Evolutionary conservation across 176 grass and related monocot genomes (phyloP).

Genomic region (Bromus sterilis): DNA sequence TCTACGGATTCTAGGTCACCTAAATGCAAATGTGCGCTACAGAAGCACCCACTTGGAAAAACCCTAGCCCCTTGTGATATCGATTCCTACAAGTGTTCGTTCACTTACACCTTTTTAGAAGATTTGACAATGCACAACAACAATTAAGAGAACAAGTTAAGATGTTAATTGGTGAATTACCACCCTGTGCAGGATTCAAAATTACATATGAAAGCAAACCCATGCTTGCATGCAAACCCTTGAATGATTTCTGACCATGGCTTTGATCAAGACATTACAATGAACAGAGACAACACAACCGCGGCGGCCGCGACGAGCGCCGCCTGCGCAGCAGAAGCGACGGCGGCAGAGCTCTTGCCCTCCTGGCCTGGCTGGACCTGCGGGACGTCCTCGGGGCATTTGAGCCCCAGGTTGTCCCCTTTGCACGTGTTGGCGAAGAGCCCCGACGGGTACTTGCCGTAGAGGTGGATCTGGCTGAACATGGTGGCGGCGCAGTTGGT

Average conservation of each 20-base stretch:
- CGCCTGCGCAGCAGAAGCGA: neutral
- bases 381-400: constrained; percentile 38
- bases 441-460: constrained; percentile 70
- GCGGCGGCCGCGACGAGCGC: neutral
- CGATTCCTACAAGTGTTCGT: too few relatives aligned
- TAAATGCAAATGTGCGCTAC: too few relatives aligned
- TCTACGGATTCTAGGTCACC: too few relatives aligned
- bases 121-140: neutral
- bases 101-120: too few relatives aligned
- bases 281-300: neutral
- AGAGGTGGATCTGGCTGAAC: constrained; percentile 78
- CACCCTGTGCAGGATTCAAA: neutral
- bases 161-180: neutral
- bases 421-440: constrained; percentile 66
- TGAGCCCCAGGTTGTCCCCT: constrained; percentile 37
- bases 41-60: too few relatives aligned
- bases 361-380: constrained; percentile 13
- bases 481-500: constrained; percentile 60
- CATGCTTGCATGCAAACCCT: neutral
- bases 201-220: neutral
- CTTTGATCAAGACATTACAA: constrained; percentile 3
- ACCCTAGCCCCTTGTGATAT: too few relatives aligned
- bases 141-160: neutral
- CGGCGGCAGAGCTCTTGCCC: neutral
- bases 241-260: neutral